Percentiles rank a stretch among this genome's conserved stretches.
Conservation (phyloP, 176 grass and related monocot genomes). For the Metroxylon sagu region DNA sequence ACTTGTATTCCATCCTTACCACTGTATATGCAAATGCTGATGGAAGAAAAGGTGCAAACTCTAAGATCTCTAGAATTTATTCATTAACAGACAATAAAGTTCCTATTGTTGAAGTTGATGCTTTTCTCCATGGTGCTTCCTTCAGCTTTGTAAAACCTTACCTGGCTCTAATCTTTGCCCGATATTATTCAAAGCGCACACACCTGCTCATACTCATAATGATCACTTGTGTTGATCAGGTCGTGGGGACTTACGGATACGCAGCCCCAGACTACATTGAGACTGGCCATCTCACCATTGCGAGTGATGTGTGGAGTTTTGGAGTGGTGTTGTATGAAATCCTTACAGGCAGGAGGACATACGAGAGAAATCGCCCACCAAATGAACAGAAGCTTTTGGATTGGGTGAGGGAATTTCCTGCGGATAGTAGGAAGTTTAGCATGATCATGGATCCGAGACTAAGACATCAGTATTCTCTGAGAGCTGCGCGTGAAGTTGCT, state of each 20-base stretch:
- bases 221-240: slow-evolving; percentile 18
- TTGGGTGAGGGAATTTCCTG: slow-evolving; percentile 68
- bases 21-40: too few relatives aligned
- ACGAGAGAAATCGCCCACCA: slow-evolving; percentile 52
- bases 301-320: slow-evolving; percentile 95
- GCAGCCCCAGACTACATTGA: slow-evolving; percentile 92
- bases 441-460: slow-evolving; percentile 88
- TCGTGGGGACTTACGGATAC: slow-evolving; percentile 83
- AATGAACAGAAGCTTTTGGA: slow-evolving; percentile 80
- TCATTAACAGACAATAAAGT: too few relatives aligned
- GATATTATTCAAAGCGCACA: too few relatives aligned
- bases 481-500: slow-evolving; percentile 63
- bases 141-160: too few relatives aligned
- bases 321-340: slow-evolving; percentile 94
- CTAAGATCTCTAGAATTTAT: too few relatives aligned
- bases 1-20: too few relatives aligned
- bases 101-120: too few relatives aligned
- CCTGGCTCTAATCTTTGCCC: too few relatives aligned
- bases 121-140: too few relatives aligned
- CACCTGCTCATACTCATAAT: too few relatives aligned
- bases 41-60: too few relatives aligned
- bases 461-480: slow-evolving; percentile 51
- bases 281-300: slow-evolving; percentile 62
- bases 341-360: slow-evolving; percentile 66
- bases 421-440: slow-evolving; percentile 64